Evolutionary conservation across 371 early-diverging fungal species (phyloP).

Genomic region (Rhizopus sp.): DNA sequence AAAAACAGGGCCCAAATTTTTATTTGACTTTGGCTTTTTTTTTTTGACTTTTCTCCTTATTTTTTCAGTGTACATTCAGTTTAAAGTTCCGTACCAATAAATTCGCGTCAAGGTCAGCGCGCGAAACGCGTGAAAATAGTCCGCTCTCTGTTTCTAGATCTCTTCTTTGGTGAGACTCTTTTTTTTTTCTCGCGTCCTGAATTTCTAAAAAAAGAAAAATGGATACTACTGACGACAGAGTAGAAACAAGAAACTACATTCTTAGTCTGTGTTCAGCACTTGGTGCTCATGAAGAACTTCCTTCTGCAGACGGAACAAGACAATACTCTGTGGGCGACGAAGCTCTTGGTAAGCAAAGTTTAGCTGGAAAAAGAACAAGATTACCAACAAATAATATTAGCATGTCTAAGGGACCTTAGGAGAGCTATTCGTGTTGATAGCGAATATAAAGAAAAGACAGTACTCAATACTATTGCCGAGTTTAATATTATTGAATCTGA

Average conservation of each 20-base stretch:
- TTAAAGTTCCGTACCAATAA: too few relatives aligned
- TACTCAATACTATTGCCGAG: slow-evolving; percentile 70
- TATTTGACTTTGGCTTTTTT: too few relatives aligned
- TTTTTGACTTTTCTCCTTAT: too few relatives aligned
- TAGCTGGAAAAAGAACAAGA: not conserved
- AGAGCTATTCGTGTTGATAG: slow-evolving; percentile 76
- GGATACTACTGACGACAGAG: not conserved
- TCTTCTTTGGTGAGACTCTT: too few relatives aligned
- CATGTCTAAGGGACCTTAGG: slow-evolving; percentile 51
- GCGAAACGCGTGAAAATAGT: too few relatives aligned
- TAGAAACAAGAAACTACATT: slow-evolving; percentile 25
- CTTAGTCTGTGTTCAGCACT: slow-evolving; percentile 81
- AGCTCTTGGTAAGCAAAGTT: slow-evolving; percentile 62
- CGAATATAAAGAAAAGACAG: slow-evolving; percentile 58
- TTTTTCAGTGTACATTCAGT: too few relatives aligned
- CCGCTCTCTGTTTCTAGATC: too few relatives aligned
- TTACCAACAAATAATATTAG: slow-evolving; percentile 4
- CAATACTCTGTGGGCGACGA: slow-evolving; percentile 81
- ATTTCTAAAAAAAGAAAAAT: too few relatives aligned
- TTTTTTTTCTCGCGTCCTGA: too few relatives aligned
- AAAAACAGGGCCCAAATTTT: too few relatives aligned
- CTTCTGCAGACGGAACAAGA: slow-evolving; percentile 41
- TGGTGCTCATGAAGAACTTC: slow-evolving; percentile 72
- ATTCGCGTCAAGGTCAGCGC: too few relatives aligned
- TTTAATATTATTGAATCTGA: slow-evolving; percentile 74